phyloP scores from a whole-genome alignment of 1,284 basidiomycete genomes.

The Boletus semigastroideus region DNA sequence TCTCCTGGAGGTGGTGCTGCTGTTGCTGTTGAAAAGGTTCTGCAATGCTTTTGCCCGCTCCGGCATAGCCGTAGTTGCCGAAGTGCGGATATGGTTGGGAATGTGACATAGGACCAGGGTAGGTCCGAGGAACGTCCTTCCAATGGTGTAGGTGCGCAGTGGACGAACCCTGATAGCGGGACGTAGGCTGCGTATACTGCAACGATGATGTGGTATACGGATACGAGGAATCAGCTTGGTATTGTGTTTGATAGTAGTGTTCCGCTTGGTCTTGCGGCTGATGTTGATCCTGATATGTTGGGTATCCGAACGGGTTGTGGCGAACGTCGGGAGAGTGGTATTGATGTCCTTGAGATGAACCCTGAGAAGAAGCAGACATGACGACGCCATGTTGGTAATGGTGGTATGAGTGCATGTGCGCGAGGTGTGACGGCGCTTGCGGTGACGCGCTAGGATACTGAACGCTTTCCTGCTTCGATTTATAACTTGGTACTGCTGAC shows the following conservation, averaged over 20 bases:
- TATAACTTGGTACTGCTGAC: constrained; percentile 2
- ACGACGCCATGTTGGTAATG: constrained; percentile 17
- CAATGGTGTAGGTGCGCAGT: constrained; percentile 12
- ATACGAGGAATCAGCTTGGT: constrained; percentile 40
- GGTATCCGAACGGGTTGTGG: constrained; percentile 12
- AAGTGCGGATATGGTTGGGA: constrained; percentile 8
- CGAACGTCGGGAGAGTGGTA: constrained; percentile 16
- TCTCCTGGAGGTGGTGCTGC: constrained; percentile 52
- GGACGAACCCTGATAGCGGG: constrained; percentile 9
- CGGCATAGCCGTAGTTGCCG: background rate
- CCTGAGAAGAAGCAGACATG: constrained; percentile 15
- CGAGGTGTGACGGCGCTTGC: constrained; percentile 6
- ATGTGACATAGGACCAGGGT: constrained; percentile 1
- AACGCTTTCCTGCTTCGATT: background rate
- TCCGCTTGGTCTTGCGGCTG: constrained; percentile 15
- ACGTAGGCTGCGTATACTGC: constrained; percentile 4
- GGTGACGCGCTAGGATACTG: constrained; percentile 8
- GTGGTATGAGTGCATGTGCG: constrained; percentile 3
- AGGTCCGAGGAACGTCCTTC: constrained; percentile 3
- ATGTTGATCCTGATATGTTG: constrained; percentile 6
- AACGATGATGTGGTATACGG: constrained; percentile 21
- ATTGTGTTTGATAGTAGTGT: constrained; percentile 17
- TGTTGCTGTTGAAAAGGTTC: constrained; percentile 34
- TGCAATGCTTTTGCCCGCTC: background rate
- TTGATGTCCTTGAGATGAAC: constrained; percentile 23